These are phyloP conservation scores for Beauveria asiatica DNA, from an alignment of 2,329 filamentous ascomycete species.

Conservation along the genomic window DNA sequence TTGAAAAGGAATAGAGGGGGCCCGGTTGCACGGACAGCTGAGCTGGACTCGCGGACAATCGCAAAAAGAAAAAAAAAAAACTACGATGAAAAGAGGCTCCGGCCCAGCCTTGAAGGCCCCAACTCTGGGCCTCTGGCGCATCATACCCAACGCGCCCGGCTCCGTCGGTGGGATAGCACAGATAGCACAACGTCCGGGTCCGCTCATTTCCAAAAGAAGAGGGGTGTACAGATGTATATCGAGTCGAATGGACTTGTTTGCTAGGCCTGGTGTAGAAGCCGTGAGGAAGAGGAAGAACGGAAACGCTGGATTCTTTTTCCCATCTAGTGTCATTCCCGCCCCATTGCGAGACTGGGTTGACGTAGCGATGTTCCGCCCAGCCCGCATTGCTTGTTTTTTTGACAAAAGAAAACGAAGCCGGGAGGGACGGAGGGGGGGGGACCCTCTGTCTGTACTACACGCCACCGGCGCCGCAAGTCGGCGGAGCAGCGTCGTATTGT, in stretches of 20 bases:
- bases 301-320: too few species aligned
- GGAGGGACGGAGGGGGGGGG: neutral
- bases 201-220: neutral
- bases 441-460: neutral
- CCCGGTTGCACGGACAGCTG: neutral
- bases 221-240: neutral
- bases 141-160: neutral
- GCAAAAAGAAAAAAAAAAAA: neutral
- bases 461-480: neutral
- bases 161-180: neutral
- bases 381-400: neutral
- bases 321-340: too few species aligned
- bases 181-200: neutral
- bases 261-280: too few species aligned
- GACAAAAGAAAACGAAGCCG: neutral
- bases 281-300: too few species aligned
- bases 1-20: neutral
- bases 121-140: too few species aligned
- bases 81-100: neutral
- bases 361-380: neutral
- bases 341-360: too few species aligned
- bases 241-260: too few species aligned
- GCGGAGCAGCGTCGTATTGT: slow-evolving; percentile 5
- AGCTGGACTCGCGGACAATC: neutral
- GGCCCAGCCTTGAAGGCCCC: neutral